These are phyloP conservation scores for Debaryomycetaceae sp. DNA, from an alignment of 1,139 yeast genomes.

Conservation along the genomic window DNA sequence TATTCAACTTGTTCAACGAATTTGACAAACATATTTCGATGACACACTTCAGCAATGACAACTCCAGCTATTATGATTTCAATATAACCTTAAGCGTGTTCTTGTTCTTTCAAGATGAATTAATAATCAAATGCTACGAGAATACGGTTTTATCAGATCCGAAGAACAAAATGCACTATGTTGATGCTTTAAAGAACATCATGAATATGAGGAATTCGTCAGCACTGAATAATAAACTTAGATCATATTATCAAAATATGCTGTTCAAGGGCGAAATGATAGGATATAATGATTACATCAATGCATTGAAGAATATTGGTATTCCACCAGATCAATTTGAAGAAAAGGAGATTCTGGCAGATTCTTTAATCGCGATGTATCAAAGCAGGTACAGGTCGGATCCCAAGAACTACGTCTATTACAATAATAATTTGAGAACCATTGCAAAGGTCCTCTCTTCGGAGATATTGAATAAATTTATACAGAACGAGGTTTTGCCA, in stretches of 20 bases:
- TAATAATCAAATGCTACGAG: constrained; percentile 61
- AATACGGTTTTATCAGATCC: constrained; percentile 53
- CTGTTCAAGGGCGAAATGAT: constrained; percentile 51
- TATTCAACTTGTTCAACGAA: constrained; percentile 35
- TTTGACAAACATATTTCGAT: constrained; percentile 37
- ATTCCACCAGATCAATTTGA: constrained; percentile 30
- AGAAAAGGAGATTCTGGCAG: constrained; percentile 26
- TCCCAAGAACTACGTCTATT: constrained; percentile 32
- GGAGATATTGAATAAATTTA: constrained; percentile 33
- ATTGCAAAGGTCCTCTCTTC: constrained; percentile 49
- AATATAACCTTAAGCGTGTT: constrained; percentile 57
- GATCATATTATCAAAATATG: constrained; percentile 51
- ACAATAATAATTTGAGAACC: constrained; percentile 33
- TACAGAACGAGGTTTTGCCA: constrained; percentile 55
- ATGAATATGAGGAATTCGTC: constrained; percentile 12
- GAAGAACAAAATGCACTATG: constrained; percentile 52
- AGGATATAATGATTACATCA: constrained; percentile 58
- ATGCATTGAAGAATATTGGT: constrained; percentile 54
- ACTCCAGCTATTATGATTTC: constrained; percentile 23
- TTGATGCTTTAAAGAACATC: constrained; percentile 51
- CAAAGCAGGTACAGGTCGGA: constrained; percentile 32
- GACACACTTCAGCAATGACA: constrained; percentile 22
- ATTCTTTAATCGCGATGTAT: constrained; percentile 45
- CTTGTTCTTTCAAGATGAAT: constrained; percentile 57
- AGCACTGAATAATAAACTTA: constrained; percentile 18